Conservation (phyloP, 495 filamentous ascomycete genomes). For the Lasiosphaeris hirsuta region DNA sequence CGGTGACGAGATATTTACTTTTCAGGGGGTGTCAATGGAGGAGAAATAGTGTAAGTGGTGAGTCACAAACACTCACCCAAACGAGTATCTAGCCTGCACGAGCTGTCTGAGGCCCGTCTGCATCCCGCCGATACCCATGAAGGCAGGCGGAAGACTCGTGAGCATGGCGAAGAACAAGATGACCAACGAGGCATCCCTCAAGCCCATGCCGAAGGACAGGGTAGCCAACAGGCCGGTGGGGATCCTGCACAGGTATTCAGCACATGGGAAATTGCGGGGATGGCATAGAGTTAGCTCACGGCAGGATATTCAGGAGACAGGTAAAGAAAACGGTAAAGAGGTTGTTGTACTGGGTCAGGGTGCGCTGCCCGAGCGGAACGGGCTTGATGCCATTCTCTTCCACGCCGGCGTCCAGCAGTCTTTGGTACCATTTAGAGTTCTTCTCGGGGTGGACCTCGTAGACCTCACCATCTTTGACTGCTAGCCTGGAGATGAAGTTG, state of each 20-base stretch:
- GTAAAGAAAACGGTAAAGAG: constrained; percentile 48
- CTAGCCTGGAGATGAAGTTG: constrained; percentile 18
- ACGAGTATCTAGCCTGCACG: constrained; percentile 53
- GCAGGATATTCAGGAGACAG: constrained; percentile 39
- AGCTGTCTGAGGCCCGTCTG: constrained; percentile 55
- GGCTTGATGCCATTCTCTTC: constrained; percentile 54
- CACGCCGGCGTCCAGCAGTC: constrained; percentile 45
- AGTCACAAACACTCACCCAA: constrained; percentile 38
- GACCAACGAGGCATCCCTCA: constrained; percentile 53
- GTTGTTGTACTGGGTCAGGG: constrained; percentile 48
- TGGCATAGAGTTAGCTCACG: constrained; percentile 30
- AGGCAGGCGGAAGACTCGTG: constrained; percentile 49
- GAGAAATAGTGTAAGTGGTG: too few relatives aligned
- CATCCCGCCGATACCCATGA: constrained; percentile 51
- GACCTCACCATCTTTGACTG: constrained; percentile 32
- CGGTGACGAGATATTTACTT: constrained; percentile 35
- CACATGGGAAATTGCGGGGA: not conserved
- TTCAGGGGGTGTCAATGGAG: not conserved
- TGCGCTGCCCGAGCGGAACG: constrained; percentile 52
- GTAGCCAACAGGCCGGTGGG: constrained; percentile 54
- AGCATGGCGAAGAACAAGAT: constrained; percentile 56
- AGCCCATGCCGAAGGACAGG: constrained; percentile 45
- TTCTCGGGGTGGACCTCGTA: constrained; percentile 30
- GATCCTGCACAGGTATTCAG: constrained; percentile 29
- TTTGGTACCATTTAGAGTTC: constrained; percentile 36